phyloP scores from a whole-genome alignment of 1,139 yeast species.

The Spencermartinsiella ligniputridi region DNA sequence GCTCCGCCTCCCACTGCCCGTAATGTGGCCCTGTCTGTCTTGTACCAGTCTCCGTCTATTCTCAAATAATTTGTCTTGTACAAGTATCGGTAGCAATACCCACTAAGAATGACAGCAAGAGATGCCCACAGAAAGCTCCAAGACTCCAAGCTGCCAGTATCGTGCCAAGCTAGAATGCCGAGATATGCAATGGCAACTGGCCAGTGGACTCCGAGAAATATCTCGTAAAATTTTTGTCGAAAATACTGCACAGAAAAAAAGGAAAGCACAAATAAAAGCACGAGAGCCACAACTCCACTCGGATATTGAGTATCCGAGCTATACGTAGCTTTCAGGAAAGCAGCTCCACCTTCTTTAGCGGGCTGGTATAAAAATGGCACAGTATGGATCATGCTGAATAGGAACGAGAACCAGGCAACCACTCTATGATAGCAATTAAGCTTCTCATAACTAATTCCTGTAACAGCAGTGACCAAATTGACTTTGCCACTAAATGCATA shows the following conservation, averaged over 20 bases:
- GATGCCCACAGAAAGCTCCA: conserved; percentile 54
- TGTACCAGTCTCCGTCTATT: conserved; percentile 38
- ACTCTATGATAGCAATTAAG: conserved; percentile 58
- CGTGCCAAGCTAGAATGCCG: conserved; percentile 52
- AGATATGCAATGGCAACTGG: conserved; percentile 50
- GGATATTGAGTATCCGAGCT: conserved; percentile 3
- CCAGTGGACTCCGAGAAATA: conserved; percentile 58
- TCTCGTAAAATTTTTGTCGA: conserved; percentile 47
- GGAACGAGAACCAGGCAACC: conserved; percentile 48
- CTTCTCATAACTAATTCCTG: conserved; percentile 60
- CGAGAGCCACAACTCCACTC: conserved; percentile 44
- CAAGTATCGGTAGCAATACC: conserved; percentile 47
- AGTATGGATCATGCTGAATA: conserved; percentile 50
- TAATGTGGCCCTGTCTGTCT: conserved; percentile 44
- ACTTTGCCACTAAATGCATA: conserved; percentile 60
- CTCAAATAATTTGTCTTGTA: conserved; percentile 47
- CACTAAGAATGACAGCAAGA: conserved; percentile 49
- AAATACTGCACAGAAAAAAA: conserved; percentile 43
- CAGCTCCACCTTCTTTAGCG: conserved; percentile 47
- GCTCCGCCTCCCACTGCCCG: conserved; percentile 34
- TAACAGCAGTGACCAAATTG: conserved; percentile 51
- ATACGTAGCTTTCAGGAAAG: conserved; percentile 6
- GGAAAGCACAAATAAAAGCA: conserved; percentile 46
- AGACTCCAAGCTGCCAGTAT: conserved; percentile 37
- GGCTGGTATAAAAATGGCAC: conserved; percentile 50